Evolutionary conservation across 176 grass and related monocot species (phyloP).

Genomic region (Pontederia paniculata): DNA sequence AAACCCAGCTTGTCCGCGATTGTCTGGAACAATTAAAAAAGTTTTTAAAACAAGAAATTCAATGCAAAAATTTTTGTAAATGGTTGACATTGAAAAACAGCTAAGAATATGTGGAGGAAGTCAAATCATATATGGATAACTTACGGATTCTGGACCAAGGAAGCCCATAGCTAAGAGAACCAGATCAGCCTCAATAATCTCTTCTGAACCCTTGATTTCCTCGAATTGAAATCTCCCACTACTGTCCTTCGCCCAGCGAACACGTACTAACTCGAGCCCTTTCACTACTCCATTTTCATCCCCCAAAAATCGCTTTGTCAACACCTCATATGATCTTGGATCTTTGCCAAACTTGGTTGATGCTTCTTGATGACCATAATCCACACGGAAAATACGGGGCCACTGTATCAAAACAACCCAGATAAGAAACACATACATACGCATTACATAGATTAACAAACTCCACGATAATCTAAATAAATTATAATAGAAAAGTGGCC

Average conservation of each 20-base stretch:
- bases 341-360: constrained; percentile 75
- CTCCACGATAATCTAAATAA: too few species aligned
- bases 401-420: constrained; percentile 46
- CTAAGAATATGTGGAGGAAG: background rate
- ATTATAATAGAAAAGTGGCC: too few species aligned
- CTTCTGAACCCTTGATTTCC: constrained; percentile 54
- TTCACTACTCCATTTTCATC: constrained; percentile 78
- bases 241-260: constrained; percentile 60
- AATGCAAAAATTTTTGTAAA: background rate
- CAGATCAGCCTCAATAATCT: constrained; percentile 87
- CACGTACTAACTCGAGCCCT: constrained; percentile 64
- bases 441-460: too few species aligned
- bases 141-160: constrained; percentile 79
- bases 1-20: constrained; percentile 61
- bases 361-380: constrained; percentile 95
- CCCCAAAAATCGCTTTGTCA: constrained; percentile 78
- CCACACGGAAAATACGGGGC: constrained; percentile 77
- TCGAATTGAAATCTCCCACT: constrained; percentile 51
- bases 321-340: constrained; percentile 77
- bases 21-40: constrained; percentile 30
- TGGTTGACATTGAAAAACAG: background rate
- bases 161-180: constrained; percentile 95
- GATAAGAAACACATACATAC: background rate
- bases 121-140: constrained; percentile 1
- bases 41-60: constrained; percentile 3